Conservation (phyloP, 306 rosid genomes). For the Comarum palustre region DNA sequence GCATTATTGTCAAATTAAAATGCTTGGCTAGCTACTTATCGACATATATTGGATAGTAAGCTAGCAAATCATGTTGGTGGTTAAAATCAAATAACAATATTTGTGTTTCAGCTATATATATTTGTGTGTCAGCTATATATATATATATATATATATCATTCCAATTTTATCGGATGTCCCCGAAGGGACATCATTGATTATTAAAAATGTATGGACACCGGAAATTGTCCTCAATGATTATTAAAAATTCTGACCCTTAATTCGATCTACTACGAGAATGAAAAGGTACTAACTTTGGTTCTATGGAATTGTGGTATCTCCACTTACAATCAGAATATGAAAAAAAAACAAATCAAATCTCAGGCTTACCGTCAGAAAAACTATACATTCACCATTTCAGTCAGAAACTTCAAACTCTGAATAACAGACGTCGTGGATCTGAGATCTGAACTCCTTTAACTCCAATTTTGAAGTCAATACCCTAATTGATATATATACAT, state of each 20-base stretch:
- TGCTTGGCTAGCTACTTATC: slow-evolving; percentile 15
- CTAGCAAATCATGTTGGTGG: slow-evolving; percentile 25
- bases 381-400: too few species aligned
- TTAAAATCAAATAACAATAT: not conserved
- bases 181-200: too few species aligned
- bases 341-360: too few species aligned
- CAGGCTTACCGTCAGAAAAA: not conserved
- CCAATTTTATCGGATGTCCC: too few species aligned
- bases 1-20: slow-evolving; percentile 1
- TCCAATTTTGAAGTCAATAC: not conserved
- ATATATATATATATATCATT: too few species aligned
- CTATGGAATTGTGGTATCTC: not conserved
- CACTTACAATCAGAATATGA: not conserved
- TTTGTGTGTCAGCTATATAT: too few species aligned
- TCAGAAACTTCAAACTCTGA: not conserved
- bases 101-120: too few species aligned
- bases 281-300: too few species aligned
- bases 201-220: not conserved
- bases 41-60: slow-evolving; percentile 19
- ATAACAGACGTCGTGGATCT: not conserved
- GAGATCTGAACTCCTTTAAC: not conserved
- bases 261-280: too few species aligned
- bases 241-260: not conserved
- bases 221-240: not conserved
- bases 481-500: not conserved